Evolutionary conservation across 495 filamentous ascomycete genomes (phyloP).

Genomic region (Neurospora discreta): DNA sequence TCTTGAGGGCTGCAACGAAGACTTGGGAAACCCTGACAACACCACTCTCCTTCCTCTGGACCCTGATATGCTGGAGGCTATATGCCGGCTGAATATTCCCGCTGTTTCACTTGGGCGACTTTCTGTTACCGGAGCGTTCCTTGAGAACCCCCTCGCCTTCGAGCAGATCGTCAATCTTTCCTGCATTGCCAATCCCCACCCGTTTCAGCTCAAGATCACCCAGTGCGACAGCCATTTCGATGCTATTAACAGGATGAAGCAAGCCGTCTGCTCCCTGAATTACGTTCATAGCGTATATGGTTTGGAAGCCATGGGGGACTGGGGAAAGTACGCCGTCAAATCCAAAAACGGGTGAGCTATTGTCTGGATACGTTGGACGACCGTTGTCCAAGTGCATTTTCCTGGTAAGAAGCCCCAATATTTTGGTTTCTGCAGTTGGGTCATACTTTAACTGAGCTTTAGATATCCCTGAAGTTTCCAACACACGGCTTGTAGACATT

Average conservation of each 20-base stretch:
- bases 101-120: neutral
- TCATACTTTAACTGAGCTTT: too few relatives aligned
- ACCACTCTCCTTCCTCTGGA: neutral
- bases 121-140: neutral
- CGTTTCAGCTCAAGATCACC: neutral
- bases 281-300: neutral
- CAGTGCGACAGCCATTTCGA: neutral
- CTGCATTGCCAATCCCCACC: neutral
- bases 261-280: neutral
- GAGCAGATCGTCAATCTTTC: neutral
- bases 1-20: neutral
- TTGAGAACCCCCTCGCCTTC: neutral
- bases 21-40: neutral
- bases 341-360: neutral
- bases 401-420: neutral
- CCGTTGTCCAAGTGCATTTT: neutral
- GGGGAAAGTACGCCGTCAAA: neutral
- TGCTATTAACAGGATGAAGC: neutral
- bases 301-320: neutral
- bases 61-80: neutral
- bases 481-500: neutral
- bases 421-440: neutral
- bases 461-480: too few relatives aligned
- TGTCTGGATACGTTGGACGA: neutral
- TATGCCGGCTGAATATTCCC: neutral